Conservation (phyloP, 495 filamentous ascomycete genomes). For the Penicillium longicatenatum region DNA sequence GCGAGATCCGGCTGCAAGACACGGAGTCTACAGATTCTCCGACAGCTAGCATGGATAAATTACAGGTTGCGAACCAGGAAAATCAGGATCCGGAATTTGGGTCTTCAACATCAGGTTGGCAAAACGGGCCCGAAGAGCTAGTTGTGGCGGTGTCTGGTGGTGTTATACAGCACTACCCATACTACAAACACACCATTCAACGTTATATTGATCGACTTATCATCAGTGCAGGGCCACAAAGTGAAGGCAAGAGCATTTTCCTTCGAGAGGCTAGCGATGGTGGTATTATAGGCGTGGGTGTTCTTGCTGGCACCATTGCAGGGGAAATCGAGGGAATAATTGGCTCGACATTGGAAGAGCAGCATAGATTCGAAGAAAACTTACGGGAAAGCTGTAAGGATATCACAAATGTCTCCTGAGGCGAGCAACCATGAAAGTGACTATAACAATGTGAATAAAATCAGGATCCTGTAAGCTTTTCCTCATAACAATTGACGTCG, state of each 20-base stretch:
- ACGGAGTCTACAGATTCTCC: conserved; percentile 3
- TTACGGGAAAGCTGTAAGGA: not conserved
- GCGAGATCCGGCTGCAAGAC: conserved; percentile 52
- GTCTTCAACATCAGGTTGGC: conserved; percentile 23
- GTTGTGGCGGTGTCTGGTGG: conserved; percentile 73
- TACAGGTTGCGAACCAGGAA: not conserved
- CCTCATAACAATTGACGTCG: not conserved
- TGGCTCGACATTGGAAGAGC: conserved; percentile 23
- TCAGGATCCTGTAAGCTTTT: not conserved
- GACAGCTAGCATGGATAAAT: not conserved
- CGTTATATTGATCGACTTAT: conserved; percentile 61
- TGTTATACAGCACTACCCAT: conserved; percentile 71
- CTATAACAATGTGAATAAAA: not conserved
- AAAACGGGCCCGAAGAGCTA: conserved; percentile 53
- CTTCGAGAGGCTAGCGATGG: conserved; percentile 68
- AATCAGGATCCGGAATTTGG: conserved; percentile 7
- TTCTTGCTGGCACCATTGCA: conserved; percentile 56
- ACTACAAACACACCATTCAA: conserved; percentile 63
- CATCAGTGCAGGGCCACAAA: conserved; percentile 46
- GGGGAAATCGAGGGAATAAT: conserved; percentile 34
- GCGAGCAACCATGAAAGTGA: not conserved
- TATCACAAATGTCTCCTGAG: not conserved
- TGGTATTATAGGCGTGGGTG: conserved; percentile 69
- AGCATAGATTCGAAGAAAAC: not conserved
- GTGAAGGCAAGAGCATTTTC: conserved; percentile 55